A percentile compares a stretch with the other conserved stretches of the same genome.
Evolutionary conservation across 345 rosid genomes (phyloP).

Genomic region (Gossypium bickii): DNA sequence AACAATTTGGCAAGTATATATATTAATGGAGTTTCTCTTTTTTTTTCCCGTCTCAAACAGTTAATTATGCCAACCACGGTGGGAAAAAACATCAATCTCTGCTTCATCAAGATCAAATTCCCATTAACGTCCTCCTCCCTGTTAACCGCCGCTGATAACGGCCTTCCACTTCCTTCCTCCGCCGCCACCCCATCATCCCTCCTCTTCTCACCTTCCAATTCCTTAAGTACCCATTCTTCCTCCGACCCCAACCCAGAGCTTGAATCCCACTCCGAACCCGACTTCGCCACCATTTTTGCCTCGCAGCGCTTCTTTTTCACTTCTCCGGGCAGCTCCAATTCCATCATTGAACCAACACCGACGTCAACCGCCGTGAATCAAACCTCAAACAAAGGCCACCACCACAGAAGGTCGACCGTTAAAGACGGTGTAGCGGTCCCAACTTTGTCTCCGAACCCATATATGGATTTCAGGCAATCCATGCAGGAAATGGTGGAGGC

Average conservation of each 20-base stretch:
- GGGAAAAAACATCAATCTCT: conserved; percentile 43
- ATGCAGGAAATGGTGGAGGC: conserved; percentile 99
- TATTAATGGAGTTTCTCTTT: too few species aligned
- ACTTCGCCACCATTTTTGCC: conserved; percentile 62
- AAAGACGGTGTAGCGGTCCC: conserved; percentile 52
- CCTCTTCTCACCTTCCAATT: conserved; percentile 31
- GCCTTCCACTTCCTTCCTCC: conserved; percentile 11
- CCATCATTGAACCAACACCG: conserved; percentile 48
- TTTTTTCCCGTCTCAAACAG: too few species aligned
- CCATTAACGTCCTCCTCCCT: conserved; percentile 17
- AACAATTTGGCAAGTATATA: too few species aligned
- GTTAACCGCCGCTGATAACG: neutral
- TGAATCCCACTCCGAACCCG: conserved; percentile 39
- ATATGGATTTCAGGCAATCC: conserved; percentile 72
- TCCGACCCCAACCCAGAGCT: conserved; percentile 1
- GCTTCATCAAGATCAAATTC: conserved; percentile 45
- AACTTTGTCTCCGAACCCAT: conserved; percentile 79
- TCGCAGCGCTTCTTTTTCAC: conserved; percentile 90
- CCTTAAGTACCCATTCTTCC: neutral
- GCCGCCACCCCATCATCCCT: conserved; percentile 18
- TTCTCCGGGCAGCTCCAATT: conserved; percentile 83
- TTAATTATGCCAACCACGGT: conserved; percentile 27
- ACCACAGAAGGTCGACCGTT: conserved; percentile 5
- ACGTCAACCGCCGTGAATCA: neutral
- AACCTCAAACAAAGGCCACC: neutral